Base-by-base conservation (phyloP, 371 early-diverging fungal genomes). In the Mortierella sp. region DNA sequence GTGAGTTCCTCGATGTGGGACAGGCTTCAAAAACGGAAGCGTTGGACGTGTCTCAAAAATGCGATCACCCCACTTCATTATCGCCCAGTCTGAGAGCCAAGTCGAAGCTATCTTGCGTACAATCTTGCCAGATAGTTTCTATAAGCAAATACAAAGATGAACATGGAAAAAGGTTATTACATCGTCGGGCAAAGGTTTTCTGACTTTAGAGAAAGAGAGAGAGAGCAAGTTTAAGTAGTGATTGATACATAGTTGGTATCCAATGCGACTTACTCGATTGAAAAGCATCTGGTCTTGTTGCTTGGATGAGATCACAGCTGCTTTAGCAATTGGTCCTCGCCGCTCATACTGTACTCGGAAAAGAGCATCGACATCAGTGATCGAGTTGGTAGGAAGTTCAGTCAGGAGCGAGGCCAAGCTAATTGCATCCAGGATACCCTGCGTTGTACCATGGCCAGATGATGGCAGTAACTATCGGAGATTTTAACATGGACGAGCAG, bases 301-400 rank as follows among this genome's bases (percentile, higher is more conserved):
- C 22, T 71, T 45, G 1, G 74, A 74, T 0, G 66, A 57, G 30
- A 39, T 30, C 6, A 79, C 74, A 1, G 71, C 70, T 3, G 64
- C 70, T n/a, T 70, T 70, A 16, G 74, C 79, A 2, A 9, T n/a
- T 4, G 79, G 71, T 0, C 68, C 71, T 3, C 79, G 70, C 24
- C 79, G 74, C 20, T 74, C 70, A 40, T 70, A 74, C 11, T 79
- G 73, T 11, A 79, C 40, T 16, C 68, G 64, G 65, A 79, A 79
- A 8, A 79, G 43, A 14, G 74, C 71, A 20, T 79, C 75, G 61
- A 79, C 62, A 28, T 74, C 79, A 12, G 64, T 70, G 5, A 45
- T 14, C n/a, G 66, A 58, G 54, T 79, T 79, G 20, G 70, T 62
- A 40, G 79, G 79, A 35, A 79, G 65, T 18, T 79, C 79, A 47